phyloP scores from a whole-genome alignment of 1,284 basidiomycete species.

The Phlebopus sp. region DNA sequence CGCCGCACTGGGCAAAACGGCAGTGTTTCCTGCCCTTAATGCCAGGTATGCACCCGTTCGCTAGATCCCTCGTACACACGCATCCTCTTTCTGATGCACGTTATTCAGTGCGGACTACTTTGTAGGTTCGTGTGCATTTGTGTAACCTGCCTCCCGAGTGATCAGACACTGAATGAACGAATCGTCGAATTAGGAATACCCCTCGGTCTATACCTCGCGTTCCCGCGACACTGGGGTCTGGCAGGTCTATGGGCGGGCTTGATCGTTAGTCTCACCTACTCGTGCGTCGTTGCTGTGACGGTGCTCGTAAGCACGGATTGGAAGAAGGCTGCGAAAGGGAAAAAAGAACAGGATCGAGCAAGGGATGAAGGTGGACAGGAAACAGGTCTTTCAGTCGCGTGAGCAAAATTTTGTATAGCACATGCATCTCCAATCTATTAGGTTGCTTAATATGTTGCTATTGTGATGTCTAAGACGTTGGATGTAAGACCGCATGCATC shows the following conservation, averaged over 20 bases:
- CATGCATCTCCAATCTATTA: too few species aligned
- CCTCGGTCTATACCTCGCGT: constrained; percentile 27
- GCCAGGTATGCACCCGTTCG: constrained; percentile 17
- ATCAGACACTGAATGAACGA: neutral
- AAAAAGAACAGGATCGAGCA: neutral
- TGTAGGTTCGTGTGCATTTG: constrained; percentile 16
- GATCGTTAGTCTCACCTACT: constrained; percentile 20
- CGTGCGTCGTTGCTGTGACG: constrained; percentile 17
- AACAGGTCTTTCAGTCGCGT: too few species aligned
- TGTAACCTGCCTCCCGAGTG: neutral
- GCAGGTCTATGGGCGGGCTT: constrained; percentile 25
- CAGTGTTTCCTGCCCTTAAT: constrained; percentile 25
- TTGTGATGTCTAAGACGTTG: too few species aligned
- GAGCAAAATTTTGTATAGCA: too few species aligned
- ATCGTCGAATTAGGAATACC: constrained; percentile 24
- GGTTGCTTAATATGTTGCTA: too few species aligned
- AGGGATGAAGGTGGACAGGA: too few species aligned
- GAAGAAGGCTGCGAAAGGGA: constrained; percentile 5
- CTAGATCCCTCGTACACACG: neutral
- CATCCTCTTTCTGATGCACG: constrained; percentile 6
- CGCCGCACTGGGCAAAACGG: constrained; percentile 21
- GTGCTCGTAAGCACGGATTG: constrained; percentile 21
- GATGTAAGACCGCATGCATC: neutral
- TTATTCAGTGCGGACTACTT: constrained; percentile 20
- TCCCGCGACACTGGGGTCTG: constrained; percentile 24